A percentile compares a stretch with the other conserved stretches of the same genome.
Evolutionary conservation across 805 yeast species (phyloP).

Genomic region (Metschnikowia cubensis): DNA sequence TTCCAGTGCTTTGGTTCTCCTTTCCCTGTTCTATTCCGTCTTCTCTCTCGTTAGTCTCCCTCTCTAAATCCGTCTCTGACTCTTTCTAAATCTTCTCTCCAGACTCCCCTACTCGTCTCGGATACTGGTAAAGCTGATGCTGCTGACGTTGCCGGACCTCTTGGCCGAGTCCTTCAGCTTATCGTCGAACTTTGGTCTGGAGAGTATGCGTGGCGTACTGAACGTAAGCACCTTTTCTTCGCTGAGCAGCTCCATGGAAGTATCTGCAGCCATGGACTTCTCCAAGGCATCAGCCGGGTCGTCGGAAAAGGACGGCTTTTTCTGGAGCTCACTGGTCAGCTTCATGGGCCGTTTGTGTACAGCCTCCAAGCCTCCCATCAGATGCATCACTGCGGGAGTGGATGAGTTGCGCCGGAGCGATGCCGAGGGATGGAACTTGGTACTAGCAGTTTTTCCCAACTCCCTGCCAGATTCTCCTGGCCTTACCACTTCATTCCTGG

Average conservation of each 20-base stretch:
- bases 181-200: background rate
- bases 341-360: background rate
- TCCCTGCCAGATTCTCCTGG: too few relatives aligned
- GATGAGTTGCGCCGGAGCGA: constrained; percentile 6
- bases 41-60: too few relatives aligned
- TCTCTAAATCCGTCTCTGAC: background rate
- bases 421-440: constrained; percentile 1
- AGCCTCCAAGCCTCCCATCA: background rate
- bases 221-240: background rate
- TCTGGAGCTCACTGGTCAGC: background rate
- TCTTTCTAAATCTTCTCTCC: background rate
- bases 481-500: background rate
- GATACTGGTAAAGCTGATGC: constrained; percentile 17
- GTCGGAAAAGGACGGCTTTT: background rate
- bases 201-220: background rate
- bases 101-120: constrained; percentile 10
- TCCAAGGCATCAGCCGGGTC: background rate
- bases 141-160: constrained; percentile 11
- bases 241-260: constrained; percentile 3
- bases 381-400: constrained; percentile 4
- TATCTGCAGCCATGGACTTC: background rate
- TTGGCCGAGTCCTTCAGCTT: constrained; percentile 1
- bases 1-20: too few relatives aligned
- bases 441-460: background rate
- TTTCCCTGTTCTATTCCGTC: too few relatives aligned